phyloP scores from a whole-genome alignment of 148 eudicot species.

The Euryodendron excelsum region DNA sequence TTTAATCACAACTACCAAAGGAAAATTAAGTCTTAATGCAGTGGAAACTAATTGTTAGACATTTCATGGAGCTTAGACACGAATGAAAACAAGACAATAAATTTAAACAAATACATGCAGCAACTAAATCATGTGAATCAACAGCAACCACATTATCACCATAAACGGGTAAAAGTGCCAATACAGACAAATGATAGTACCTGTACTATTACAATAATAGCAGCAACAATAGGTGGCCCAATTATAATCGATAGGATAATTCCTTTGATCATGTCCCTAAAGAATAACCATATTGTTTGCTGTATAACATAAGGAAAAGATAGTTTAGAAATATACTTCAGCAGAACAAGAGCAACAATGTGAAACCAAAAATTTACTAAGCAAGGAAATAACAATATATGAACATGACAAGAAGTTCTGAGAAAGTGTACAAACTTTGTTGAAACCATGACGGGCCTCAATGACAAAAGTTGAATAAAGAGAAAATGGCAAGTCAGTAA shows the following conservation, averaged over 20 bases:
- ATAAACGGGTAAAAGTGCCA: background rate
- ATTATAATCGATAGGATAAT: slow-evolving; percentile 62
- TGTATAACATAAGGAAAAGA: slow-evolving; percentile 35
- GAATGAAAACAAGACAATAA: background rate
- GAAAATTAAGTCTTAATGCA: background rate
- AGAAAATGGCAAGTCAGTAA: slow-evolving; percentile 94
- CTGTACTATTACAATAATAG: slow-evolving; percentile 91
- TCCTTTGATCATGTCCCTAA: slow-evolving; percentile 91
- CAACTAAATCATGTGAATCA: background rate
- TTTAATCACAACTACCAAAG: background rate
- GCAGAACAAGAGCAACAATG: background rate
- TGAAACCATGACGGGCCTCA: slow-evolving; percentile 98
- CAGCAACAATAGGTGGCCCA: slow-evolving; percentile 97
- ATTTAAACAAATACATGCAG: background rate
- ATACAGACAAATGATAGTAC: slow-evolving; percentile 29
- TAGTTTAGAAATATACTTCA: background rate
- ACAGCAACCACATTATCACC: background rate
- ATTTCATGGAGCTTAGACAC: background rate
- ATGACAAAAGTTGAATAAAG: slow-evolving; percentile 92
- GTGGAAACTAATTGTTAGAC: background rate
- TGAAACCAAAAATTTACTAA: background rate
- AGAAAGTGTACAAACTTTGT: slow-evolving; percentile 55
- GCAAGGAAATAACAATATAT: background rate
- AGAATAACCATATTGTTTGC: slow-evolving; percentile 90
- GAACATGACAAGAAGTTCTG: background rate